Base-by-base conservation (phyloP, 1,284 basidiomycete species). In the Phellopilus nigrolimitatus region DNA sequence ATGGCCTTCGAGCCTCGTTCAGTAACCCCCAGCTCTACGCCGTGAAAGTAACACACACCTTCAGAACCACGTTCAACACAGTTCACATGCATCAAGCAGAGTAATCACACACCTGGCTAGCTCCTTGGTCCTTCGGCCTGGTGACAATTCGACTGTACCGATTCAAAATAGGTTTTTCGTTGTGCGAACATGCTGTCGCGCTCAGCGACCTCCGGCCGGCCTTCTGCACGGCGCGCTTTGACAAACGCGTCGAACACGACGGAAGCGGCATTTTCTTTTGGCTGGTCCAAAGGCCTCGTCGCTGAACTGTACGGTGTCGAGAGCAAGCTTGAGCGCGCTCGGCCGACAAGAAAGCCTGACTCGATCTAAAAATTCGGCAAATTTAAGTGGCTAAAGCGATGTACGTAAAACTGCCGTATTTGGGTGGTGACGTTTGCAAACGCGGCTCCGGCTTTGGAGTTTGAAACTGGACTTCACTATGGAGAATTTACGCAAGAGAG, bases 51-150 rank as follows among this genome's bases (percentile, higher is more conserved):
- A 31, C 41, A 34, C 33, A 17, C 33, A 38, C 15, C 30, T 31
- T 19, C 6, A 46, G 3, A 12, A 39, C 12, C 12, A 38, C n/a
- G 13, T 39, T 27, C 15, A 28, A 41, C 44, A 27, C 36, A 54
- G 13, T 13, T 7, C 6, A 36, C n/a, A n/a, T 40, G 49, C 27
- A 25, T 19, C 51, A 40, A 49, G 49, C 50, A 56, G 46, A 37
- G 49, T n/a, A 38, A 17, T 10, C 24, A 62, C 69, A 45, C 60
- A 87, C 91, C 80, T 95, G 93, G 64, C 89, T 91, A 37, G 93
- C 94, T 41, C 91, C 94, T 67, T 97, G 94, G 62, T 84, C 84
- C 68, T 97, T 97, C 25, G 90, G 86, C 65, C 88, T 82, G 9
- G 94, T 97, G 61, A 97, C 78, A 17, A 75, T 76, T 59, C 84